These are phyloP conservation scores for Cyclocybe cylindracea DNA, from an alignment of 768 basidiomycete genomes.

Conservation along the genomic window DNA sequence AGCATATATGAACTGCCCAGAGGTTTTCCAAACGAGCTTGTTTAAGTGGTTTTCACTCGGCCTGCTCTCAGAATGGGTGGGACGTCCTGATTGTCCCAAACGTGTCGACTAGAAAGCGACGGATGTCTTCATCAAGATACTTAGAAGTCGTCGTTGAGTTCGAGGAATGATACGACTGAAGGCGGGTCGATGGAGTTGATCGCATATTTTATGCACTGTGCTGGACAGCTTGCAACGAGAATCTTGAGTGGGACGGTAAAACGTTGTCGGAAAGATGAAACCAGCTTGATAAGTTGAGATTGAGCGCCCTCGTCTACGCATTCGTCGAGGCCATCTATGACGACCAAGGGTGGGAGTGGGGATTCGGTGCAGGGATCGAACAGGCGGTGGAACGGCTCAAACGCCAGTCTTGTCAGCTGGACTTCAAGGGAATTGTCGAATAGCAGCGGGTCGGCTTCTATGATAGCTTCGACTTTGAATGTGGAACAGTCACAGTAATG, in stretches of 20 bases:
- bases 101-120: not conserved
- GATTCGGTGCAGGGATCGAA: not conserved
- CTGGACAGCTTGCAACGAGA: constrained; percentile 8
- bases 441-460: constrained; percentile 8
- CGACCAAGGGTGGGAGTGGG: not conserved
- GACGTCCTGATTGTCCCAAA: not conserved
- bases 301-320: not conserved
- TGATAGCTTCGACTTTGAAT: not conserved
- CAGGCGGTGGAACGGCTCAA: constrained; percentile 7
- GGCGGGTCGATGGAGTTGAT: not conserved
- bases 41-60: not conserved
- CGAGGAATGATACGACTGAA: not conserved
- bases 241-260: not conserved
- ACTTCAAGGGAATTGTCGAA: not conserved
- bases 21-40: constrained; percentile 1
- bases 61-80: not conserved
- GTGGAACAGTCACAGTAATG: constrained; percentile 5
- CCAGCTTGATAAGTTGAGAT: not conserved
- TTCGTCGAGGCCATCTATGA: constrained; percentile 6
- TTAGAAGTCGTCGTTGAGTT: not conserved
- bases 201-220: not conserved
- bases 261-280: not conserved
- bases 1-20: constrained; percentile 11
- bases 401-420: not conserved
- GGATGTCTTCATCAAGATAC: constrained; percentile 2